phyloP scores from a whole-genome alignment of 805 yeast species.

The Diddensiella transvaalensis region DNA sequence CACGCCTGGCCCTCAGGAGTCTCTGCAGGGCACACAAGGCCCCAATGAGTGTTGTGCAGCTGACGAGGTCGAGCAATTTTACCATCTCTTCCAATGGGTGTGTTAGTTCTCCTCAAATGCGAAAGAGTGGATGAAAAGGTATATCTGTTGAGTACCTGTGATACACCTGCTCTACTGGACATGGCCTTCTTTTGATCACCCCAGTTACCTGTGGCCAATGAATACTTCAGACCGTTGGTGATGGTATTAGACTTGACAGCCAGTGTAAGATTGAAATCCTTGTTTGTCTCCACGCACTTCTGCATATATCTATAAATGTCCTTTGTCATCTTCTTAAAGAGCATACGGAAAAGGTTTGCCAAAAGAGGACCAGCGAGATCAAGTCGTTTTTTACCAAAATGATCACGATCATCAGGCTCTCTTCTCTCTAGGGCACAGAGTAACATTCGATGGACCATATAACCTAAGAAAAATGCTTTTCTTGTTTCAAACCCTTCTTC shows the following conservation, averaged over 20 bases:
- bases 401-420: conserved; percentile 99
- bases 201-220: conserved; percentile 99
- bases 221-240: conserved; percentile 95
- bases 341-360: conserved; percentile 90
- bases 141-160: conserved; percentile 96
- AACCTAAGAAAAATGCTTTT: conserved; percentile 95
- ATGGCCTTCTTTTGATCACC: conserved; percentile 99
- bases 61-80: conserved; percentile 98
- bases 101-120: conserved; percentile 97
- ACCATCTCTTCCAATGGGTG: conserved; percentile 99
- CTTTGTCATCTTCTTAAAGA: conserved; percentile 90
- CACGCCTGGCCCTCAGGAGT: conserved; percentile 99
- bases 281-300: conserved; percentile 96
- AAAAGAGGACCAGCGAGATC: conserved; percentile 98
- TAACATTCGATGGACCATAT: conserved; percentile 93
- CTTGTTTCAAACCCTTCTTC: conserved; percentile 95
- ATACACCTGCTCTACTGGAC: conserved; percentile 98
- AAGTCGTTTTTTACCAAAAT: conserved; percentile 96
- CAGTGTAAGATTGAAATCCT: conserved; percentile 91
- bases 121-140: conserved; percentile 98
- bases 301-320: conserved; percentile 98
- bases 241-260: conserved; percentile 97
- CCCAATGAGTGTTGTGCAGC: conserved; percentile 99
- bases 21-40: conserved; percentile 98
- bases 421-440: conserved; percentile 95